These are phyloP conservation scores for Cercospora janseana DNA, from an alignment of 2,329 filamentous ascomycete species.

Conservation along the genomic window DNA sequence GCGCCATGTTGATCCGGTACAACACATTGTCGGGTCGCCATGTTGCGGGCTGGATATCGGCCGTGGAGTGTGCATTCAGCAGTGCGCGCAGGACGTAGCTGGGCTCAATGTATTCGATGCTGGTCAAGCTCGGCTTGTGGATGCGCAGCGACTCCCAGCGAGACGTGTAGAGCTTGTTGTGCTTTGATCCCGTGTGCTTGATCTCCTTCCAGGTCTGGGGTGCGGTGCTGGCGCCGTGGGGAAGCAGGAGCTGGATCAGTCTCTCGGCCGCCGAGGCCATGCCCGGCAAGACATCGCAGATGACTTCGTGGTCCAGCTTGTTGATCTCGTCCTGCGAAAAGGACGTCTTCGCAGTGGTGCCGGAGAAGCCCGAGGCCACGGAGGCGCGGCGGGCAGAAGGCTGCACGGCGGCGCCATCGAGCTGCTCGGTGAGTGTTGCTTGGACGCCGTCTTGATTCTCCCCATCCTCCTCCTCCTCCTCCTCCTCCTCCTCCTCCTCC, in stretches of 20 bases:
- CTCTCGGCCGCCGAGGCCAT: constrained; percentile 34
- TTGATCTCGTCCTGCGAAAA: constrained; percentile 47
- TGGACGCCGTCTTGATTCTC: constrained; percentile 13
- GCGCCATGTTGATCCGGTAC: constrained; percentile 46
- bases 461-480: constrained; percentile 14
- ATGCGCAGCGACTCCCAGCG: constrained; percentile 38
- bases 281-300: constrained; percentile 43
- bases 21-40: constrained; percentile 45
- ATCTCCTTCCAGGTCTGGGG: constrained; percentile 35
- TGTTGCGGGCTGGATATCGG: constrained; percentile 30
- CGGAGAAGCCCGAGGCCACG: constrained; percentile 44
- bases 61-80: constrained; percentile 35
- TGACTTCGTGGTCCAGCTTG: constrained; percentile 43
- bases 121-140: constrained; percentile 41
- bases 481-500: constrained; percentile 13
- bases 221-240: constrained; percentile 28
- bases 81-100: constrained; percentile 42
- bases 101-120: constrained; percentile 44
- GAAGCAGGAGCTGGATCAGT: constrained; percentile 33
- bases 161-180: constrained; percentile 40
- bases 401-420: constrained; percentile 24
- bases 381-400: constrained; percentile 17
- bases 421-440: constrained; percentile 21
- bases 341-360: constrained; percentile 49
- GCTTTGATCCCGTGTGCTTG: constrained; percentile 39